Percentiles rank a stretch among this genome's conserved stretches.
Conservation (phyloP, 1,139 yeast species). For the Arxiozyma slooffiae region DNA sequence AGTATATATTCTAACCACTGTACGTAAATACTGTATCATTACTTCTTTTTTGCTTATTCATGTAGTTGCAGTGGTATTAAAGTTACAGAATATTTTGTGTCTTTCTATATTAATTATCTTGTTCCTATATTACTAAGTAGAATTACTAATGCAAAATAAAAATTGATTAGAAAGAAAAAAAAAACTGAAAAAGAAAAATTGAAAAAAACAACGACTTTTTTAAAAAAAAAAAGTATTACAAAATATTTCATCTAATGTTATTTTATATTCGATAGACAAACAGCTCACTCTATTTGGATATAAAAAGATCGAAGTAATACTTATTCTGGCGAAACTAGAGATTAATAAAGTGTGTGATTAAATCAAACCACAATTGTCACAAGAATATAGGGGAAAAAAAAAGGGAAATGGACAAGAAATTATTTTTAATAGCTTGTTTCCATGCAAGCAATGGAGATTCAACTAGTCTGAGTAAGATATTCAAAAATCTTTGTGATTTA, state of each 20-base stretch:
- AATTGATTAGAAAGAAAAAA: neutral
- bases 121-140: neutral
- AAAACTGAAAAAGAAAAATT: too few species aligned
- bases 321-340: too few species aligned
- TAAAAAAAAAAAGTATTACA: too few species aligned
- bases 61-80: neutral
- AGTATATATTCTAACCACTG: neutral
- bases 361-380: neutral
- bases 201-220: neutral
- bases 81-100: too few species aligned
- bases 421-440: constrained; percentile 18
- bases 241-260: too few species aligned
- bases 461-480: constrained; percentile 8
- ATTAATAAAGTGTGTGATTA: neutral
- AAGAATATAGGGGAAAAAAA: neutral
- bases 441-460: constrained; percentile 20
- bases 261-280: too few species aligned
- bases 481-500: constrained; percentile 5
- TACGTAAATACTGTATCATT: neutral
- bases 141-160: neutral
- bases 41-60: neutral
- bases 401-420: constrained; percentile 7
- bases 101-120: neutral
- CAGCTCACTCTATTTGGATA: too few species aligned
- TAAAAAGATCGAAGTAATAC: too few species aligned